Evolutionary conservation across 257 asterid species (phyloP).

Genomic region (Misopates orontium): DNA sequence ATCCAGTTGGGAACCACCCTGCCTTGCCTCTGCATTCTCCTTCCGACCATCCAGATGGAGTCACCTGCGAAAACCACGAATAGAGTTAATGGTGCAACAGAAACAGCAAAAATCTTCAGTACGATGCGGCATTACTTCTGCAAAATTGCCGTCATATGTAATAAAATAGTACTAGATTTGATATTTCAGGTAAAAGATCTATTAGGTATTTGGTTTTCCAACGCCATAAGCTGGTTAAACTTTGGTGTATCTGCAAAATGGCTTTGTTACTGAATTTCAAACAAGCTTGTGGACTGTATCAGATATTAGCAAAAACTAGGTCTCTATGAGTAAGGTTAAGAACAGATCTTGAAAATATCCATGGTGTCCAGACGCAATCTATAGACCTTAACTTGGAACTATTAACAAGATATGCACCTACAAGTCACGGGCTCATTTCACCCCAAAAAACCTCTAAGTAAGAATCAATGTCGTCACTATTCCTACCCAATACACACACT

Average conservation of each 20-base stretch:
- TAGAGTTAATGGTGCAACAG: not conserved
- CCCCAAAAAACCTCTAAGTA: too few species aligned
- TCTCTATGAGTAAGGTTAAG: too few species aligned
- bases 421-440: too few species aligned
- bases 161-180: not conserved
- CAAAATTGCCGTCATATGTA: not conserved
- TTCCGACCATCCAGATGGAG: constrained; percentile 92
- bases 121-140: not conserved
- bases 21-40: constrained; percentile 94
- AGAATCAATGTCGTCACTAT: too few species aligned
- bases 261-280: not conserved
- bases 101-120: not conserved
- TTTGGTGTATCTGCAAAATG: not conserved
- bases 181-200: not conserved
- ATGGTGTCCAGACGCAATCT: too few species aligned
- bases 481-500: too few species aligned
- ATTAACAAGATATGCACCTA: too few species aligned
- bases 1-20: constrained; percentile 91
- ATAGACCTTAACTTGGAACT: too few species aligned
- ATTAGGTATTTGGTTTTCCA: not conserved
- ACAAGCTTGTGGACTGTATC: too few species aligned
- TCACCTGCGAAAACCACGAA: constrained; percentile 49
- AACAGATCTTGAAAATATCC: too few species aligned
- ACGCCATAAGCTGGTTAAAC: not conserved
- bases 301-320: too few species aligned